Evolutionary conservation across 805 yeast genomes (phyloP), one percentile per base, ranked within the genome.

Genomic region (Saccharomycopsis fodiens): DNA sequence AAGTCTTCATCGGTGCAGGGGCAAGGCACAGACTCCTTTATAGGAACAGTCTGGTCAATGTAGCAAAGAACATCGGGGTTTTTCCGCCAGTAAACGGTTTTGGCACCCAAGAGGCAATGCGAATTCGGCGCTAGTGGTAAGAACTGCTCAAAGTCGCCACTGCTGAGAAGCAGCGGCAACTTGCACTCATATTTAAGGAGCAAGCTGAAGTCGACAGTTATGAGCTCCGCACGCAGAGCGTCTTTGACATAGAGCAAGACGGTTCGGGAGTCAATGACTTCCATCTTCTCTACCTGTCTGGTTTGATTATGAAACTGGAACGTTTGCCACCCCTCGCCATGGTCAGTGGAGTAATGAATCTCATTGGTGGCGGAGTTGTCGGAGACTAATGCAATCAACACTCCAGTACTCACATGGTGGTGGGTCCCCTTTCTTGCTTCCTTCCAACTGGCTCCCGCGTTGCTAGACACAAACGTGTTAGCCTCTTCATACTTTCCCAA

Each of bases 381-480:
- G 32, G 77, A 70, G 1, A 82, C 91, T 42, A 89, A 60, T 1
- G 85, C 86, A 42, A 93, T 64, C 25, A 93, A 72, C 0, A 95
- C 80, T 52, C 93, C 97, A 50, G 96, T 97, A 62, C 72, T 91
- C 62, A 87, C 97, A 97, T 96, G 93, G 76, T 85, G 82, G 54
- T 75, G 75, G 1, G 78, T 72, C 2, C 94, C 94, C 50, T 82
- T 78, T 47, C 64, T 70, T 23, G 89, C 67, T 62, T 86, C 95
- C 42, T 62, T 75, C 97, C 97, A 91, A 3, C 87, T 73, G 13
- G 78, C 65, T 46, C 98, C 98, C 2, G 91, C 98, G 64, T 93
- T 97, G 10, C 72, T 68, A 2, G 95, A 78, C 50, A 91, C 63
- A 57, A 74, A 91, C 0, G 96, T 85, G 2, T 82, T 69, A 0